Evolutionary conservation across 2,329 filamentous ascomycete genomes (phyloP).

Genomic region (Neonectria neomacrospora): DNA sequence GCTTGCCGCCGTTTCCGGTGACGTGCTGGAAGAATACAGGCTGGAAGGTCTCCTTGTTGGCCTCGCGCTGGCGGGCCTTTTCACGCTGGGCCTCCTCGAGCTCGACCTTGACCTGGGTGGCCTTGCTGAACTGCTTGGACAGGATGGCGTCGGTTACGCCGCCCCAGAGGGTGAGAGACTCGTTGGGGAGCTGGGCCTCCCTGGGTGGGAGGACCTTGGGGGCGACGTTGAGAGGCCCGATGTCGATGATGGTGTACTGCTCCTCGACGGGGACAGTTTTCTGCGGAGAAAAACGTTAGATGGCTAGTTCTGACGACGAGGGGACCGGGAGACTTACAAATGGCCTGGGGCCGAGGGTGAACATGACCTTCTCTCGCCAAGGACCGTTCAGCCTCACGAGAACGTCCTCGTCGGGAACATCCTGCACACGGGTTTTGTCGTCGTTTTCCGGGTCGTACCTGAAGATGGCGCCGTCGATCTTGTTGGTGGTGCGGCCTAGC

Average conservation of each 20-base stretch:
- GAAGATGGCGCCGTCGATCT: constrained; percentile 91
- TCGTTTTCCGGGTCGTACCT: constrained; percentile 90
- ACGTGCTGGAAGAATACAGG: constrained; percentile 86
- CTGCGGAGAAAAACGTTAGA: constrained; percentile 38
- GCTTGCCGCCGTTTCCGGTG: constrained; percentile 66
- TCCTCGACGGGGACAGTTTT: constrained; percentile 63
- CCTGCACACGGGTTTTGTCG: constrained; percentile 80
- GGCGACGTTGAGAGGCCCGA: constrained; percentile 82
- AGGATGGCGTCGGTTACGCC: constrained; percentile 88
- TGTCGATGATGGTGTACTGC: constrained; percentile 83
- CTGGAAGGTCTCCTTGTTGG: constrained; percentile 75
- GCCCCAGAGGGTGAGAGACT: constrained; percentile 89
- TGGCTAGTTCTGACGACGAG: background rate
- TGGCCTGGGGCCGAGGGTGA: constrained; percentile 68
- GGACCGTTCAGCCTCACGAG: constrained; percentile 84
- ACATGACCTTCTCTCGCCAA: constrained; percentile 80
- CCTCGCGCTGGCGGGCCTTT: constrained; percentile 83
- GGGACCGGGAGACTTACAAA: constrained; percentile 61
- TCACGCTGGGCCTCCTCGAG: constrained; percentile 90
- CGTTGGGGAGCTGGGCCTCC: constrained; percentile 85
- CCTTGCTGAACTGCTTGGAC: constrained; percentile 83
- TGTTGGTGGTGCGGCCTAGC: constrained; percentile 91
- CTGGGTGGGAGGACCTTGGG: constrained; percentile 82
- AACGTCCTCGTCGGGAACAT: constrained; percentile 86
- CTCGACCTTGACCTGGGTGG: constrained; percentile 88